Evolutionary conservation across 1,139 yeast species (phyloP), one percentile per base, ranked within the genome.

Genomic region (Meyerozyma elateridarum): DNA sequence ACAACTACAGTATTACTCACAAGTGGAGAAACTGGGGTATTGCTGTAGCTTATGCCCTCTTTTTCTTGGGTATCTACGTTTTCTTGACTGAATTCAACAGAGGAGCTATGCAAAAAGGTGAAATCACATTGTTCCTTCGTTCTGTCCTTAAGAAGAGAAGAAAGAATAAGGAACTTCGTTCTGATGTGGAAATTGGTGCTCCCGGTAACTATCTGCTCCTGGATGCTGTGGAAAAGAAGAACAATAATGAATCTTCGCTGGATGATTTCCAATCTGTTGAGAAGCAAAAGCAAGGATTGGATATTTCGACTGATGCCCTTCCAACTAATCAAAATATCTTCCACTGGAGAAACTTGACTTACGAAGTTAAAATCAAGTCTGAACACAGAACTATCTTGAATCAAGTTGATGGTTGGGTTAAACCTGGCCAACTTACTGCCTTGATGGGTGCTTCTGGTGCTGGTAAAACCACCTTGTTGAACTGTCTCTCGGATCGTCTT

Each of bases 301-400:
- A 37, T 12, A 33, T 36, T 5, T 15, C 15, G 22, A 20, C 8
- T 6, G 27, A 11, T 5, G 29, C 6, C 34, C 30, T 15, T 12
- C 17, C 22, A 3, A 21, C n/a, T 3, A 24, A 24, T 13, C 18
- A 24, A 11, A 24, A 38, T 15, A 41, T 43, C 14, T 47, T 47
- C 42, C 49, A 45, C 32, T 47, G 51, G 51, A 39, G 43, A 30
- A 33, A 45, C 24, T 41, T 47, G 34, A 39, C 43, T 8, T 47
- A 45, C 33, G 35, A 39, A 8, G 47, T 47, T 20, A 44, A 43
- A 29, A 41, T 45, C 15, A 44, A 47, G 33, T 31, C 39, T 9
- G 49, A 44, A 19, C 48, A 47, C 11, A 39, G 51, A 32, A 32
- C 38, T 8, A 42, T 46, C 27, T 44, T 46, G 38, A 39, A 45